These are phyloP conservation scores for Knufia fluminis DNA, from an alignment of 2,329 filamentous ascomycete genomes.

Conservation along the genomic window DNA sequence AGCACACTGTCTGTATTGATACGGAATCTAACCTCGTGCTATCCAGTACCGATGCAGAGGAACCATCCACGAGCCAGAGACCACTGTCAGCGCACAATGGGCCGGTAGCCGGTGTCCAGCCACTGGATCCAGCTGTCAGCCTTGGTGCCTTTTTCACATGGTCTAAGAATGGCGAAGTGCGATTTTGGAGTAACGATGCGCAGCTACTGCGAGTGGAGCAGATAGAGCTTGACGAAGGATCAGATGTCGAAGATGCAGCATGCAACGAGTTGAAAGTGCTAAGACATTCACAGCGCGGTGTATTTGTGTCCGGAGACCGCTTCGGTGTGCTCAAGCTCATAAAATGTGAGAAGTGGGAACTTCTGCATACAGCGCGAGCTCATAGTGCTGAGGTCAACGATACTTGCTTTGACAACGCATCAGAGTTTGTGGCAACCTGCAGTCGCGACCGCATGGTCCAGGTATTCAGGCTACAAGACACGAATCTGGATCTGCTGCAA, in stretches of 20 bases:
- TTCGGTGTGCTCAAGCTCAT: slow-evolving; percentile 62
- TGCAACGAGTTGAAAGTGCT: slow-evolving; percentile 51
- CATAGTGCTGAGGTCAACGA: slow-evolving; percentile 79
- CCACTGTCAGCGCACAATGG: slow-evolving; percentile 48
- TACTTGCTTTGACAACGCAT: slow-evolving; percentile 58
- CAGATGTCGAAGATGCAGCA: slow-evolving; percentile 36
- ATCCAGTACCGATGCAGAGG: slow-evolving; percentile 27
- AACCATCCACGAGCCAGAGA: slow-evolving; percentile 18
- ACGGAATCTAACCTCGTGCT: slow-evolving; percentile 66
- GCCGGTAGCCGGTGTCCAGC: slow-evolving; percentile 60
- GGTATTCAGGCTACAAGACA: slow-evolving; percentile 58
- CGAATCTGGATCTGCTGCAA: slow-evolving; percentile 68
- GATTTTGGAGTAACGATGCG: slow-evolving; percentile 74
- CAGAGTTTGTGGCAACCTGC: slow-evolving; percentile 66
- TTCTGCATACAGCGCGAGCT: slow-evolving; percentile 66
- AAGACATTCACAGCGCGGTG: slow-evolving; percentile 52
- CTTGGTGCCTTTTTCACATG: slow-evolving; percentile 76
- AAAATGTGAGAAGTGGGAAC: slow-evolving; percentile 41
- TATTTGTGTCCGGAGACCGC: slow-evolving; percentile 76
- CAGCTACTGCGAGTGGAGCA: slow-evolving; percentile 54
- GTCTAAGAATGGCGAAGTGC: slow-evolving; percentile 69
- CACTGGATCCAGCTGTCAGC: slow-evolving; percentile 51
- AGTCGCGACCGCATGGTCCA: slow-evolving; percentile 88
- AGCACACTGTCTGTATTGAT: slow-evolving; percentile 67
- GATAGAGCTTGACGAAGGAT: slow-evolving; percentile 58